Base-by-base conservation (phyloP, 106 monocot species). In the Alisma plantagoaquatica region DNA sequence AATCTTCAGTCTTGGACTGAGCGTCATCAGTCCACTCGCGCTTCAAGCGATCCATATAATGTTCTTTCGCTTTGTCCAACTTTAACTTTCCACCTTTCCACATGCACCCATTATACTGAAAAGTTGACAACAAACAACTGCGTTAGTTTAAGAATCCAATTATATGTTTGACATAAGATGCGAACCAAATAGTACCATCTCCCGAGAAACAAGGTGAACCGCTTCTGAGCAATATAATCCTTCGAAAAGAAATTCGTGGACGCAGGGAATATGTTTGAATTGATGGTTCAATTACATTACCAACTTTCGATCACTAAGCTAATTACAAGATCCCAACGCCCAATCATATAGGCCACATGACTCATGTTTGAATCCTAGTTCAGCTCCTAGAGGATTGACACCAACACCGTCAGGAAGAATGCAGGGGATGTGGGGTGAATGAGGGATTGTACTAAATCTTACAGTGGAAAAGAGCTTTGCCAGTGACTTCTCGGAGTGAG, bases 61-160 rank as follows among this genome's bases (percentile, higher is more conserved):
- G 85, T 60, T 98, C 90, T 61, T 82, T 98, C 14, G 98, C 98
- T 56, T 76, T 90, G 47, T 85, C 98, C 43, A 98, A 61, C 60
- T 68, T 77, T 23, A 90, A 73, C 55, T 72, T 85, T 30, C 82
- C 90, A 29, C 85, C 90, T 63, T 90, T 98, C 98, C 98, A 90
- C 6, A 68, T 61, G 35, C 98, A 98, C 60, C 90, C 98, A 82
- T 90, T 90, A 33, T 98, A 98, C 98, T 98, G 57, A 70, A 74
- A 4, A 26, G 70, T 25, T 47, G 22, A n/a, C n/a, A n/a, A n/a
- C 35, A 57, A 60, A 45, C 14, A n/a, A 10, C 10, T 25, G 19
- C 3, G 5, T 9, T 10, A 24, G 27, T 3, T 51, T 22, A 22
- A 51, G 10, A 26, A 5, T 26, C 26, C 25, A 8, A 5, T n/a